Base-by-base conservation (phyloP, 2,329 filamentous ascomycete species). In the Rhynchosporium secalis region DNA sequence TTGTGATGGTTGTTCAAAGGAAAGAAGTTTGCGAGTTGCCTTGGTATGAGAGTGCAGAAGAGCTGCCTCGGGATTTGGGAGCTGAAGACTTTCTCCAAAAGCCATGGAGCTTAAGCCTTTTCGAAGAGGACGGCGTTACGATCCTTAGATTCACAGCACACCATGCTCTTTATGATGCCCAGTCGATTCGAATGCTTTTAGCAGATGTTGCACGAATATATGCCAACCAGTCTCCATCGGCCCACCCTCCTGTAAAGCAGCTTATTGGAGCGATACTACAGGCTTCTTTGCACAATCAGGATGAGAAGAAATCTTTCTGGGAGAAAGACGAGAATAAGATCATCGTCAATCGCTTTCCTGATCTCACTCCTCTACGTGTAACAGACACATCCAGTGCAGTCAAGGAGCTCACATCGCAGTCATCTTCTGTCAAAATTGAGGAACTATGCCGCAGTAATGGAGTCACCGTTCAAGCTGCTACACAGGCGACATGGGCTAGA, bases 111-210 rank as follows among this genome's bases (percentile, higher is more conserved):
- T 52, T 75, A 43, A 62, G n/a, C 3, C 13, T 71, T 12, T 12
- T 20, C 1, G 12, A 62, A 15, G 28, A 67, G 1, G 47, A 61
- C 5, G 58, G 60, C 2, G 62, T 47, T 20, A 58, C 28, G 1
- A n/a, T 67, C 4, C 58, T 75, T 1, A 65, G 56, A 48, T 69
- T 74, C 28, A 71, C 62, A 26, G 71, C 68, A 2, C 89, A 96
- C 66, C 93, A 97, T 76, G 90, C 90, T 0, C 78, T 97, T 0
- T 97, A 96, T 68, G 93, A 97, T 76, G 93, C 92, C 0, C 81
- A 85, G 46, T 92, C 91, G 8, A 77, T 97, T 10, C 78, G 83
- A 3, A 71, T 79, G 0, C 80, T 97, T 0, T 75, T 96, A 1
- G 71, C 78, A 0, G 84, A 89, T 67, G 78, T 96, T 12, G 70